These are phyloP conservation scores for Yarrowia keelungensis DNA, from an alignment of 805 yeast genomes.

Conservation along the genomic window DNA sequence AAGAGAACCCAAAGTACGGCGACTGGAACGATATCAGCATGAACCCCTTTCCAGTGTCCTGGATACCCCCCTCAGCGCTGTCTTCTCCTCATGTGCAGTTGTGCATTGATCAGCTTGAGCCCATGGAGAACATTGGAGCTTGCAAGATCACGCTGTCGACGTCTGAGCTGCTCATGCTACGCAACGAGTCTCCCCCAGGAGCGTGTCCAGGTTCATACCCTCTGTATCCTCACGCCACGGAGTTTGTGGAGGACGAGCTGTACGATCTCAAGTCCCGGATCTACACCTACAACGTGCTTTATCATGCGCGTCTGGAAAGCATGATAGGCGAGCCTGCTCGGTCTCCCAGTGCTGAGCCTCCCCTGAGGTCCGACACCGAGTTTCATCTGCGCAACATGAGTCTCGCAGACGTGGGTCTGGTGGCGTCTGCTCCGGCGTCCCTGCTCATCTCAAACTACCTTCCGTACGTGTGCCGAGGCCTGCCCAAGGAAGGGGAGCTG, in stretches of 20 bases:
- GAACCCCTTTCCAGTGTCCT: conserved; percentile 16
- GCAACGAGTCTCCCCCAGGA: conserved; percentile 20
- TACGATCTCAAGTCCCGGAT: conserved; percentile 33
- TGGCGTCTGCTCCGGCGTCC: neutral
- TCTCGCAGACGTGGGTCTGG: conserved; percentile 13
- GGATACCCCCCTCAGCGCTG: conserved; percentile 22
- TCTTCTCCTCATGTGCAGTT: conserved; percentile 20
- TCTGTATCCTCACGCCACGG: conserved; percentile 39
- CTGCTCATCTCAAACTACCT: conserved; percentile 19
- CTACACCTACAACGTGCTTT: conserved; percentile 34
- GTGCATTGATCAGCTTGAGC: conserved; percentile 29
- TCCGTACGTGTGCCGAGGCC: conserved; percentile 21
- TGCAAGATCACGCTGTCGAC: conserved; percentile 13
- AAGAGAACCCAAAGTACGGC: conserved; percentile 20
- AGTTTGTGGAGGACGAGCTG: conserved; percentile 41
- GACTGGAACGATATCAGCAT: conserved; percentile 13
- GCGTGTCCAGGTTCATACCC: conserved; percentile 5
- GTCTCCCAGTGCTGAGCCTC: conserved; percentile 1
- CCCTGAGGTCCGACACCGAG: conserved; percentile 23
- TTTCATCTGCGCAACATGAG: conserved; percentile 28
- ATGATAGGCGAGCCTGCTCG: conserved; percentile 17
- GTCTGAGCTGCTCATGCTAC: conserved; percentile 9
- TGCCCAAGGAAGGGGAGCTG: neutral
- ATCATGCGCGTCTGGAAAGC: conserved; percentile 16
- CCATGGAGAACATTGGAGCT: conserved; percentile 24